A percentile compares a stretch with the other conserved stretches of the same genome.
These are phyloP conservation scores for Tagetes erecta DNA, from an alignment of 129 eudicot genomes.

Conservation along the genomic window DNA sequence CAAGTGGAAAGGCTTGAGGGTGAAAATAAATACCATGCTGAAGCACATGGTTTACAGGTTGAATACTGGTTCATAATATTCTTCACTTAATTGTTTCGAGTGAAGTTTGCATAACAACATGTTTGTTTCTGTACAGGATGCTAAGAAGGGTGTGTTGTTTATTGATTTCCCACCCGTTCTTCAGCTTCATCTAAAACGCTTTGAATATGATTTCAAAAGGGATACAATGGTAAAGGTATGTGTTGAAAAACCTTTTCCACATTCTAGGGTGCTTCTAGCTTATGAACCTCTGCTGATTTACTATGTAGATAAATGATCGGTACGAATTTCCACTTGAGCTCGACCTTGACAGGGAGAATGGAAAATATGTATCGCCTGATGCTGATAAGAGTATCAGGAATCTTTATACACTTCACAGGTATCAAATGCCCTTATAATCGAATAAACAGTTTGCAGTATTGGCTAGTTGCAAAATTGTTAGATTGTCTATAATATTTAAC, in stretches of 20 bases:
- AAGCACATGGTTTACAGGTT: constrained; percentile 88
- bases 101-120: neutral
- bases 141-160: constrained; percentile 76
- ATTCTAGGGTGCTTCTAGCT: constrained; percentile 3
- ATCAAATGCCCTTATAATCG: constrained; percentile 16
- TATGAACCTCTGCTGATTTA: neutral
- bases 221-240: constrained; percentile 84
- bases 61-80: constrained; percentile 20
- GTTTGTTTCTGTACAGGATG: constrained; percentile 49
- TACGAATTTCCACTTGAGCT: constrained; percentile 94
- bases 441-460: neutral
- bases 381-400: constrained; percentile 93
- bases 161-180: constrained; percentile 86
- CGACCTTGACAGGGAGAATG: constrained; percentile 87
- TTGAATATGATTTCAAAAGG: constrained; percentile 79
- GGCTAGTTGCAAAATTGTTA: neutral
- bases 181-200: constrained; percentile 81
- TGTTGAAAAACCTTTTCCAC: constrained; percentile 11
- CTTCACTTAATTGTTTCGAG: neutral
- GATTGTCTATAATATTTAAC: neutral
- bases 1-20: constrained; percentile 97
- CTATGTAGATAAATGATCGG: constrained; percentile 83
- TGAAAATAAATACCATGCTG: constrained; percentile 93
- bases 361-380: constrained; percentile 89
- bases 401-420: constrained; percentile 95